phyloP scores from a whole-genome alignment of 441 rosid species.

The Isatis lusitanica region DNA sequence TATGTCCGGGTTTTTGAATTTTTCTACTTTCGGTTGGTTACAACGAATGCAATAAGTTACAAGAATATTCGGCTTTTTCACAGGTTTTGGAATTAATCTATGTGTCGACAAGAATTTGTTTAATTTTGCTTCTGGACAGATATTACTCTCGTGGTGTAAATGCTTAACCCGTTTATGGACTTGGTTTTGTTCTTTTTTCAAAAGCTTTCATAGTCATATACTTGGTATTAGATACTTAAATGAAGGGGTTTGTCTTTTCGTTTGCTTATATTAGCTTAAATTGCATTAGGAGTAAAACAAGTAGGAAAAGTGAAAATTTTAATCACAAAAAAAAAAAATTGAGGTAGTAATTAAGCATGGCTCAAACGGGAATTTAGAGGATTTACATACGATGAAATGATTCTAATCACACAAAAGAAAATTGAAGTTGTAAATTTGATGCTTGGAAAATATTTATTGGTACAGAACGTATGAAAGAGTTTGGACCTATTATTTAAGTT shows the following conservation, averaged over 20 bases:
- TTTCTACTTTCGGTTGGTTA: background rate
- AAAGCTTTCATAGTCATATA: background rate
- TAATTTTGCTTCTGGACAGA: background rate
- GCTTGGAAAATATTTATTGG: background rate
- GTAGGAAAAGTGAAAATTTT: background rate
- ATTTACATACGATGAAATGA: background rate
- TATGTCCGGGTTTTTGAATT: background rate
- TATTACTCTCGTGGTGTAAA: background rate
- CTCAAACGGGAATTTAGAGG: background rate
- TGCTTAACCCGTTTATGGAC: background rate
- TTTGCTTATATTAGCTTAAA: too few relatives aligned
- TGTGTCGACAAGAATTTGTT: background rate
- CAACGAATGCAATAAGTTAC: background rate
- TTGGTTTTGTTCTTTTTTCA: background rate
- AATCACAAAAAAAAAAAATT: too few relatives aligned
- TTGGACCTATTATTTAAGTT: background rate
- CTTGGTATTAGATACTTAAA: background rate
- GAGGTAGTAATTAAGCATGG: too few relatives aligned
- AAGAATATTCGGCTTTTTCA: background rate
- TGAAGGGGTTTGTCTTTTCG: background rate
- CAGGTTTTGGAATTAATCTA: background rate
- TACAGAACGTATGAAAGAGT: background rate
- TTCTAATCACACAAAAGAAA: background rate
- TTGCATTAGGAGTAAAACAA: too few relatives aligned
- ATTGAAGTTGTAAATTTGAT: background rate